phyloP scores from a whole-genome alignment of 768 basidiomycete genomes.

The Trichaptum fuscoviolaceum region DNA sequence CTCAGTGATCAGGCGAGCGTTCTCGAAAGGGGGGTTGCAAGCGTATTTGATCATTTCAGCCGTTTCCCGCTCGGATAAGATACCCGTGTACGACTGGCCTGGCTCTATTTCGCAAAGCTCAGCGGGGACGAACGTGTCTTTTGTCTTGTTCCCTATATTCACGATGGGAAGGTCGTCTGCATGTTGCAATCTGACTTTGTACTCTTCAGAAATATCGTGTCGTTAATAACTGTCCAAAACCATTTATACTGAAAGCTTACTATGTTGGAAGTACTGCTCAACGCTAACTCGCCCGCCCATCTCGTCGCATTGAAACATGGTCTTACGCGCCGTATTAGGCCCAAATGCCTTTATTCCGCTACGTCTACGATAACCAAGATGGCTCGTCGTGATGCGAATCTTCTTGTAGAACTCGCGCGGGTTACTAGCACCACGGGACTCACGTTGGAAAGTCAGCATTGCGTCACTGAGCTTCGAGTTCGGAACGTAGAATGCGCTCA shows the following conservation, averaged over 20 bases:
- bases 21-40: constrained; percentile 55
- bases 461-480: constrained; percentile 56
- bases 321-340: constrained; percentile 34
- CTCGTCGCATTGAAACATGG: constrained; percentile 56
- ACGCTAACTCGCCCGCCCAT: constrained; percentile 51
- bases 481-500: constrained; percentile 50
- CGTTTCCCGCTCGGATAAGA: constrained; percentile 56
- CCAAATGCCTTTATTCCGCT: constrained; percentile 42
- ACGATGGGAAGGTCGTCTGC: constrained; percentile 32
- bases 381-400: constrained; percentile 51
- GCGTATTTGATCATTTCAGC: constrained; percentile 67
- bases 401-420: constrained; percentile 44
- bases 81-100: constrained; percentile 56
- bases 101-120: constrained; percentile 64
- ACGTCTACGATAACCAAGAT: constrained; percentile 48
- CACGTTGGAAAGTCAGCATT: constrained; percentile 40
- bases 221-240: constrained; percentile 1
- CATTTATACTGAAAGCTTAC: constrained; percentile 34
- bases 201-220: constrained; percentile 38
- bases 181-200: constrained; percentile 44
- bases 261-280: constrained; percentile 55
- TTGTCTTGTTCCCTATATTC: constrained; percentile 27
- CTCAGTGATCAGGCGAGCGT: constrained; percentile 52
- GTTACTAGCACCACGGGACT: constrained; percentile 36
- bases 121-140: constrained; percentile 48